Evolutionary conservation across 225 moss, liverwort and hornwort genomes (phyloP).

Genomic region (Marchantia polymorpha): DNA sequence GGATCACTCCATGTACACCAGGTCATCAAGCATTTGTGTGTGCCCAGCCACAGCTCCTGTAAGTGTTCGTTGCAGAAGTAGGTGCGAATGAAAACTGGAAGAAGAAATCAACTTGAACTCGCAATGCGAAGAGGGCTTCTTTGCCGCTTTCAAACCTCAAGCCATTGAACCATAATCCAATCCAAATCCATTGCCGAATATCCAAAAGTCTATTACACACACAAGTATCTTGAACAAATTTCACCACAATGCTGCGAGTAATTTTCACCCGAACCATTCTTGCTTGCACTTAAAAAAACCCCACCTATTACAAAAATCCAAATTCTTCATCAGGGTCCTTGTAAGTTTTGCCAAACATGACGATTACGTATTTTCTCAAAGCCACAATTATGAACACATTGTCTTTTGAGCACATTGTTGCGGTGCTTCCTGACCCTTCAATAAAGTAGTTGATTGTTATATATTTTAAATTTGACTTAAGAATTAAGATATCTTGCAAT

Average conservation of each 20-base stretch:
- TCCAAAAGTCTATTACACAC: slow-evolving; percentile 46
- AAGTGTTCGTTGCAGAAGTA: slow-evolving; percentile 43
- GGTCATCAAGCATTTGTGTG: slow-evolving; percentile 42
- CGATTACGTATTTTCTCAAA: too few species aligned
- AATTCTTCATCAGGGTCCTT: not conserved
- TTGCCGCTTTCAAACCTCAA: slow-evolving; percentile 35
- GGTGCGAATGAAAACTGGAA: slow-evolving; percentile 47
- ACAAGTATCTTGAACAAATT: slow-evolving; percentile 46
- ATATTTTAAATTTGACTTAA: too few species aligned
- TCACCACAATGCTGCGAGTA: slow-evolving; percentile 49
- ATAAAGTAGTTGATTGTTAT: too few species aligned
- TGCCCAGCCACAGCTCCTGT: slow-evolving; percentile 46
- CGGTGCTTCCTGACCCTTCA: too few species aligned
- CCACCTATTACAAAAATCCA: slow-evolving; percentile 23
- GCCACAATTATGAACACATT: too few species aligned
- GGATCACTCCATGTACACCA: slow-evolving; percentile 38
- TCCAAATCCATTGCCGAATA: slow-evolving; percentile 40
- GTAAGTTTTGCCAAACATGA: not conserved
- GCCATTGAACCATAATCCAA: slow-evolving; percentile 45
- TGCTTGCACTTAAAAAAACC: slow-evolving; percentile 42
- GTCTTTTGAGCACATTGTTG: too few species aligned
- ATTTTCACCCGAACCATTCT: slow-evolving; percentile 45
- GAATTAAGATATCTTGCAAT: too few species aligned
- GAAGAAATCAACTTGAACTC: slow-evolving; percentile 40
- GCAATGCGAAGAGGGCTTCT: slow-evolving; percentile 34